Percentiles rank a stretch among this genome's conserved stretches.
phyloP scores from a whole-genome alignment of 2,329 filamentous ascomycete species.

The Endocalyx cinctus region DNA sequence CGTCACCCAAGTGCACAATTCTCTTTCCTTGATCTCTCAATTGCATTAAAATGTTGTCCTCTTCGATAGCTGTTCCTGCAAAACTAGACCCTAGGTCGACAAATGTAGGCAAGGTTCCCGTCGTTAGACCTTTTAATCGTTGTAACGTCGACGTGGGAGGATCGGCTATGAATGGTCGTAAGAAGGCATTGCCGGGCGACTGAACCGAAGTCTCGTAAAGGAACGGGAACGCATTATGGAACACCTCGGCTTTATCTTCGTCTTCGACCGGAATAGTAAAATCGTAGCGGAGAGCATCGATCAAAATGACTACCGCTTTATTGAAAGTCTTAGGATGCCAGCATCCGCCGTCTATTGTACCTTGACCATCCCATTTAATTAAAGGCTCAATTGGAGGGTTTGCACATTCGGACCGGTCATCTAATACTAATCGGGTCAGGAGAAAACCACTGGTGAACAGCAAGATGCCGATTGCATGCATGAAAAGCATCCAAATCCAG shows the following conservation, averaged over 20 bases:
- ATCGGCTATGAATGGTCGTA: slow-evolving; percentile 94
- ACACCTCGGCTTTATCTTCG: slow-evolving; percentile 52
- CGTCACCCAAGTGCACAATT: slow-evolving; percentile 92
- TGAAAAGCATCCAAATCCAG: slow-evolving; percentile 63
- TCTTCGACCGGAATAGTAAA: slow-evolving; percentile 79
- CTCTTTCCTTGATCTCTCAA: slow-evolving; percentile 61
- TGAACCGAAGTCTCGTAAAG: slow-evolving; percentile 76
- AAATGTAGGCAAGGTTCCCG: slow-evolving; percentile 91
- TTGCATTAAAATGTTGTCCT: slow-evolving; percentile 74
- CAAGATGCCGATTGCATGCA: slow-evolving; percentile 78
- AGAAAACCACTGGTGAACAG: slow-evolving; percentile 96
- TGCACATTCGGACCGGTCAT: slow-evolving; percentile 68
- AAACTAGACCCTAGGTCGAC: slow-evolving; percentile 94
- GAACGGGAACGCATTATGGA: slow-evolving; percentile 84
- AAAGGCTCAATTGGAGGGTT: slow-evolving; percentile 60
- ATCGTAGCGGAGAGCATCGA: slow-evolving; percentile 94
- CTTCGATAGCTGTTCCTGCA: slow-evolving; percentile 88
- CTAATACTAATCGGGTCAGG: slow-evolving; percentile 76
- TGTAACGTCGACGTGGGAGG: slow-evolving; percentile 92
- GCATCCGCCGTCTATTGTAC: slow-evolving; percentile 63
- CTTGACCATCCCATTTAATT: slow-evolving; percentile 35
- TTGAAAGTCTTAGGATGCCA: slow-evolving; percentile 96
- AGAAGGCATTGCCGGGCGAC: slow-evolving; percentile 75
- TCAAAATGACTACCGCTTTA: slow-evolving; percentile 82
- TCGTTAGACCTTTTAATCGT: slow-evolving; percentile 87